Percentiles rank a stretch among this genome's conserved stretches.
Conservation (phyloP, 75 land plant species). For the Isoetes taiwanensis region DNA sequence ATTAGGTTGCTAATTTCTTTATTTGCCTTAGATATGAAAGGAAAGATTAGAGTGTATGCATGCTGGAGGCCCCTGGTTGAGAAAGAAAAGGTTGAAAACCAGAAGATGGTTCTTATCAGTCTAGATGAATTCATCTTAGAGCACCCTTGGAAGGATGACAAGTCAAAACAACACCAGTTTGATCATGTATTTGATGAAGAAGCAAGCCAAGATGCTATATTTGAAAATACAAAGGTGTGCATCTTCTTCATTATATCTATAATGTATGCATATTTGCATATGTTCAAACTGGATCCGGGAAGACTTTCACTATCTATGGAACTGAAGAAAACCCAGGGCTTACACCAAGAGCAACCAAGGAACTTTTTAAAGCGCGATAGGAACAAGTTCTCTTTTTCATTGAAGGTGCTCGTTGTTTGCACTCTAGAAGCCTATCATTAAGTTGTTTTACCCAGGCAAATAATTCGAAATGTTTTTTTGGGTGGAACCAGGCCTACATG, state of each 20-base stretch:
- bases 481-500: constrained; percentile 95
- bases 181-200: constrained; percentile 84
- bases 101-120: constrained; percentile 39
- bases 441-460: too few relatives aligned
- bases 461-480: too few relatives aligned
- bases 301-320: constrained; percentile 96
- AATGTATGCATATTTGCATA: constrained; percentile 99
- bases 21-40: constrained; percentile 99
- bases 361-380: constrained; percentile 70
- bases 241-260: constrained; percentile 44
- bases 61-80: constrained; percentile 71
- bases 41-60: constrained; percentile 86
- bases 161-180: constrained; percentile 72
- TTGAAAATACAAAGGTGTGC: constrained; percentile 79
- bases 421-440: too few relatives aligned
- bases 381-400: constrained; percentile 65
- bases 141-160: constrained; percentile 95
- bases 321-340: constrained; percentile 72
- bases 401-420: constrained; percentile 86
- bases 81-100: constrained; percentile 57
- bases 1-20: too few relatives aligned
- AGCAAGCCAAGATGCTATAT: constrained; percentile 78
- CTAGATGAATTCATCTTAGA: constrained; percentile 88
- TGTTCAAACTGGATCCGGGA: constrained; percentile 99
- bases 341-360: constrained; percentile 81